Percentiles rank a stretch among this genome's conserved stretches.
Conservation (phyloP, 768 basidiomycete species). For the Macrolepiota fuliginosa region DNA sequence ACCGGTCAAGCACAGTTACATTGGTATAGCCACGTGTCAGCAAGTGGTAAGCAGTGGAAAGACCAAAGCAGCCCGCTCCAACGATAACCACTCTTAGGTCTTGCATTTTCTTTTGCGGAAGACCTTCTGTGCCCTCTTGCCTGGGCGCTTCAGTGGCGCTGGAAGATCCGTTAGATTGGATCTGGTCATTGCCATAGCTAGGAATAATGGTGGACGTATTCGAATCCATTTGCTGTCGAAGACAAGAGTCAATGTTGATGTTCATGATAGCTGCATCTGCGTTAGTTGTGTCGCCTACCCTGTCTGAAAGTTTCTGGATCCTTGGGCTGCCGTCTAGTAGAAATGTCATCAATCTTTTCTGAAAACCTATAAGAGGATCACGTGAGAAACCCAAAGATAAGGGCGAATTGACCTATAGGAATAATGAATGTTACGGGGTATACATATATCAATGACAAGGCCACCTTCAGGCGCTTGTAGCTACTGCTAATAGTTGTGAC, state of each 20-base stretch:
- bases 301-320: too few relatives aligned
- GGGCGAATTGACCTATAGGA: too few relatives aligned
- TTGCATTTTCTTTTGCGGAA: slow-evolving; percentile 10
- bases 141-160: not conserved
- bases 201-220: not conserved
- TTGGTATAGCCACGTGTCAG: slow-evolving; percentile 63
- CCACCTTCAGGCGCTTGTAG: too few relatives aligned
- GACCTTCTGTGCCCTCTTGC: not conserved
- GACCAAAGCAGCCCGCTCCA: slow-evolving; percentile 84
- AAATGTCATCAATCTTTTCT: too few relatives aligned
- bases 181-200: not conserved
- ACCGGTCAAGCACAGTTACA: slow-evolving; percentile 77
- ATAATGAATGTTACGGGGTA: too few relatives aligned
- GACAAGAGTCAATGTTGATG: not conserved
- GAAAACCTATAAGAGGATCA: too few relatives aligned
- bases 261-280: too few relatives aligned
- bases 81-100: slow-evolving; percentile 51
- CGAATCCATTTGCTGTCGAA: not conserved
- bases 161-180: not conserved
- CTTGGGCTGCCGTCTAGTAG: too few relatives aligned
- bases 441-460: too few relatives aligned
- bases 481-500: too few relatives aligned
- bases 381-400: too few relatives aligned
- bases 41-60: slow-evolving; percentile 83
- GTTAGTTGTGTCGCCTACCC: too few relatives aligned